A percentile compares a stretch with the other conserved stretches of the same genome.
Conservation (phyloP, 2,329 filamentous ascomycete genomes). For the Coniochaeta sp. region DNA sequence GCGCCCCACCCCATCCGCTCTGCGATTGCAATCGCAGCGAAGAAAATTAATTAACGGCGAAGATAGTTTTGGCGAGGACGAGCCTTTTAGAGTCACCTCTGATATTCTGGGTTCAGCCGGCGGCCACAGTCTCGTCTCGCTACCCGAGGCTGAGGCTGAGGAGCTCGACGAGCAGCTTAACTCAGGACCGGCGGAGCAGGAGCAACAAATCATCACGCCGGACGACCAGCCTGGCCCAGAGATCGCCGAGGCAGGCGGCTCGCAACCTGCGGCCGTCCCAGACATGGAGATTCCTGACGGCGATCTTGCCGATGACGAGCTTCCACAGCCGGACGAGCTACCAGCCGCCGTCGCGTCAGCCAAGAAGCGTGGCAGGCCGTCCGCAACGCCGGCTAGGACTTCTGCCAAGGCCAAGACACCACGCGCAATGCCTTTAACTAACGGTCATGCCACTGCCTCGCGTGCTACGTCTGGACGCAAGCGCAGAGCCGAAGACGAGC, state of each 20-base stretch:
- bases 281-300: slow-evolving; percentile 8
- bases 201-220: slow-evolving; percentile 6
- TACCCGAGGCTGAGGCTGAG: background rate
- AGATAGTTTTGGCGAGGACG: background rate
- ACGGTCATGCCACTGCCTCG: background rate
- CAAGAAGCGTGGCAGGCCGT: slow-evolving; percentile 16
- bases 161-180: background rate
- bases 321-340: background rate
- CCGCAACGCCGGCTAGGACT: slow-evolving; percentile 11
- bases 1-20: background rate
- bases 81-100: background rate
- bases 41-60: background rate
- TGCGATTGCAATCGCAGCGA: background rate
- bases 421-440: background rate
- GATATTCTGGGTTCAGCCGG: background rate
- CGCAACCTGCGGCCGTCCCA: background rate
- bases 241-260: background rate
- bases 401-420: slow-evolving; percentile 3
- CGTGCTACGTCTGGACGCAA: slow-evolving; percentile 10
- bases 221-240: slow-evolving; percentile 6
- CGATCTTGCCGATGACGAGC: slow-evolving; percentile 5
- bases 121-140: background rate
- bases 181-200: background rate
- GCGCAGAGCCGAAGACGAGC: slow-evolving; percentile 16
- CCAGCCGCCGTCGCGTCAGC: slow-evolving; percentile 4